phyloP scores from a whole-genome alignment of 805 yeast genomes.

The Pichia ethanolica region DNA sequence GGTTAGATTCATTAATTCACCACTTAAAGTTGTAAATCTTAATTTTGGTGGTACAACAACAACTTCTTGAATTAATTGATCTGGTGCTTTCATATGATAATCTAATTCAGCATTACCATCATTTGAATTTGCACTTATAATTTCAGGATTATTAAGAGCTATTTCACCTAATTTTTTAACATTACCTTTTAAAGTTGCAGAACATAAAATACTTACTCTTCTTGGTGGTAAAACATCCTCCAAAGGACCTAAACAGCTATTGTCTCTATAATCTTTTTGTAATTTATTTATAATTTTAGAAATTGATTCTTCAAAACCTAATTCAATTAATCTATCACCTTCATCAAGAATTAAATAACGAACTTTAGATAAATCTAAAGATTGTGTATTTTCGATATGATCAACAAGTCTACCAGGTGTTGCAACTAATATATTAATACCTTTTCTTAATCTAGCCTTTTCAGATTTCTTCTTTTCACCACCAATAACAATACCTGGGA shows the following conservation, averaged over 20 bases:
- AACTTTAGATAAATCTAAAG: slow-evolving; percentile 63
- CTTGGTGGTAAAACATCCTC: slow-evolving; percentile 38
- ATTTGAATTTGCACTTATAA: slow-evolving; percentile 35
- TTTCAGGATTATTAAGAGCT: slow-evolving; percentile 62
- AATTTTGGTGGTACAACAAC: slow-evolving; percentile 89
- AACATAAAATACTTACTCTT: slow-evolving; percentile 78
- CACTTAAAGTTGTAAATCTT: slow-evolving; percentile 74
- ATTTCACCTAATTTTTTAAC: slow-evolving; percentile 78
- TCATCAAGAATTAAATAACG: slow-evolving; percentile 92
- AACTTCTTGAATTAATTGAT: slow-evolving; percentile 75
- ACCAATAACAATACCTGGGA: slow-evolving; percentile 94
- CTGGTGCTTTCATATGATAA: slow-evolving; percentile 60
- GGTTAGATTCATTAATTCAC: slow-evolving; percentile 47
- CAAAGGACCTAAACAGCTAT: slow-evolving; percentile 35
- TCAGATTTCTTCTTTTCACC: slow-evolving; percentile 97
- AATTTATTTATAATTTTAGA: slow-evolving; percentile 62
- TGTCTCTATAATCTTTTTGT: slow-evolving; percentile 36
- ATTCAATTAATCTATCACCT: slow-evolving; percentile 92
- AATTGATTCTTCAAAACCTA: slow-evolving; percentile 94
- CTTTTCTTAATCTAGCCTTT: slow-evolving; percentile 91
- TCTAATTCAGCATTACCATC: slow-evolving; percentile 13
- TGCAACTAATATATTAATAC: slow-evolving; percentile 91
- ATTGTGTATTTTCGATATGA: slow-evolving; percentile 83
- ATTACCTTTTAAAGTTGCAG: slow-evolving; percentile 84
- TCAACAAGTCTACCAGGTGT: slow-evolving; percentile 96